Percentiles rank a stretch among this genome's conserved stretches.
Evolutionary conservation across 352 stramenopile genomes (phyloP).

Genomic region (Globisporangium takayamanum): DNA sequence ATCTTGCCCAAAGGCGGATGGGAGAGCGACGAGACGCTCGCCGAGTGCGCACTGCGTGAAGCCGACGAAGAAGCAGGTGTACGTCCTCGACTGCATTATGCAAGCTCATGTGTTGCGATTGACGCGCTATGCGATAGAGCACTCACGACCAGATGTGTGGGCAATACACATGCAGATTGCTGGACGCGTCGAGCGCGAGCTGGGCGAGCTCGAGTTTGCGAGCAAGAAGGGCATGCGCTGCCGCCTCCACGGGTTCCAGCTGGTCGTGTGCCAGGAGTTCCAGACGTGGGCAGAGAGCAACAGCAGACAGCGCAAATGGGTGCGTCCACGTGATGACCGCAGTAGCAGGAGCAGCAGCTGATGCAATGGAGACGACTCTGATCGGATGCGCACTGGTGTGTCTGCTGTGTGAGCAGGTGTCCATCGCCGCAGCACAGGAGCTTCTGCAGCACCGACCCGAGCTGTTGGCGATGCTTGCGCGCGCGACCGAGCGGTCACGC

Average conservation of each 20-base stretch:
- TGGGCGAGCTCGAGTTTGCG: constrained; percentile 42
- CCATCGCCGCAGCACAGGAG: constrained; percentile 19
- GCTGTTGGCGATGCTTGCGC: constrained; percentile 34
- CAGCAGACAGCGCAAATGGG: constrained; percentile 41
- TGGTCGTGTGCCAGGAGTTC: constrained; percentile 33
- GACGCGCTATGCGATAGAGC: not conserved
- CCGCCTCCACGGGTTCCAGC: constrained; percentile 42
- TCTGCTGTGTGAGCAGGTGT: constrained; percentile 20
- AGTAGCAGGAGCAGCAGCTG: not conserved
- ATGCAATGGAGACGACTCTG: not conserved
- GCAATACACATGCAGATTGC: constrained; percentile 23
- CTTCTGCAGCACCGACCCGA: constrained; percentile 30
- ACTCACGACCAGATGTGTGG: not conserved
- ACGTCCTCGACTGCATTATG: not conserved
- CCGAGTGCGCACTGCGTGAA: constrained; percentile 89
- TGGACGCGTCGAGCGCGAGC: constrained; percentile 26
- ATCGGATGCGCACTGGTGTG: not conserved
- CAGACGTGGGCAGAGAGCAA: constrained; percentile 52
- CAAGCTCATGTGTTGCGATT: not conserved
- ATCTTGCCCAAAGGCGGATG: constrained; percentile 97
- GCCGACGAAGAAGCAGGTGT: constrained; percentile 93
- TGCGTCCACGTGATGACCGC: constrained; percentile 9
- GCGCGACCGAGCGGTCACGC: not conserved
- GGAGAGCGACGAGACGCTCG: constrained; percentile 91
- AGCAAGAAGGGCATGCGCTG: constrained; percentile 41